phyloP scores from a whole-genome alignment of 768 basidiomycete genomes.

The Exsudoporus frostii region DNA sequence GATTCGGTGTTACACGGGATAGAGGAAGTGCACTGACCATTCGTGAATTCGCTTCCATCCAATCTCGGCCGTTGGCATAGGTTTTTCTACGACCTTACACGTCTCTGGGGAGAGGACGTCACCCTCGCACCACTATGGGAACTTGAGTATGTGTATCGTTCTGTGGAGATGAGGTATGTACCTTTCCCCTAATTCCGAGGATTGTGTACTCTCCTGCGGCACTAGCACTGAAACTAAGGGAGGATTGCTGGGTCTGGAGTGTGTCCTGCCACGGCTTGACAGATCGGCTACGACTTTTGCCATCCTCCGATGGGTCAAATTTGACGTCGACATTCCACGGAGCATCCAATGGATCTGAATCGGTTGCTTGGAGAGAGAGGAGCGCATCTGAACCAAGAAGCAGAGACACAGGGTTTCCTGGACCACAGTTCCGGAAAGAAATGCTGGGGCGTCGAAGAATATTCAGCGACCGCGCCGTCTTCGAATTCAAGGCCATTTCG shows the following conservation, averaged over 20 bases:
- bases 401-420: conserved; percentile 65
- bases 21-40: conserved; percentile 50
- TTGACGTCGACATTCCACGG: conserved; percentile 65
- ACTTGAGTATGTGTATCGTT: conserved; percentile 1
- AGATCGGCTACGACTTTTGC: conserved; percentile 37
- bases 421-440: conserved; percentile 71
- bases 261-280: conserved; percentile 63
- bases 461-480: conserved; percentile 56
- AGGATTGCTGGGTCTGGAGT: conserved; percentile 47
- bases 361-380: conserved; percentile 50
- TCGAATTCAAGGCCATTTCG: conserved; percentile 36
- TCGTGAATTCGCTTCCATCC: conserved; percentile 89
- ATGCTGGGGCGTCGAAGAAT: conserved; percentile 70
- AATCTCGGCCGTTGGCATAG: conserved; percentile 78
- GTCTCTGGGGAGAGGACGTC: conserved; percentile 81
- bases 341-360: conserved; percentile 58
- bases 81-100: conserved; percentile 73
- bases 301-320: conserved; percentile 53
- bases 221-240: conserved; percentile 47
- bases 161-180: conserved; percentile 15
- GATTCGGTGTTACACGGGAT: conserved; percentile 4
- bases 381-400: conserved; percentile 66
- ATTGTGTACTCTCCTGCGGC: conserved; percentile 80
- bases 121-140: conserved; percentile 66
- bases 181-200: conserved; percentile 66